Base-by-base conservation (phyloP, 441 rosid species). In the Jatropha podagrica region DNA sequence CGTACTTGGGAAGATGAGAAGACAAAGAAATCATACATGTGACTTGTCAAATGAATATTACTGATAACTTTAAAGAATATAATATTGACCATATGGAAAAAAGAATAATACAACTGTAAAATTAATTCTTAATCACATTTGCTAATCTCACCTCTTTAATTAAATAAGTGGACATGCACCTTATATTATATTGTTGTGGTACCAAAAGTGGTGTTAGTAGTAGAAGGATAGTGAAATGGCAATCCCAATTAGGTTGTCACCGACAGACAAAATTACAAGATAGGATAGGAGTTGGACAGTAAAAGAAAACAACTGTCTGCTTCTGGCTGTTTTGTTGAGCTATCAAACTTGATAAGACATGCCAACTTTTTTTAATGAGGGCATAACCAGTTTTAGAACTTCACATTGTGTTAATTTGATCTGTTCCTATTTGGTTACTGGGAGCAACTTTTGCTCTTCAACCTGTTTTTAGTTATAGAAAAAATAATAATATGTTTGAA, bases 71-170 rank as follows among this genome's bases (percentile, higher is more conserved):
- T 32, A 32, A 32, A 32, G 32, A 32, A 32, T 32, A 1, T n/a
- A 13, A 7, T 15, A 65, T 7, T 23, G 23, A 14, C 59, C 80
- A 58, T 51, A 62, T 66, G 68, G 46, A 37, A 27, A 40, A 26
- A 61, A 60, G 74, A 78, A 78, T 54, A 61, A 26, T 61, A 20
- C 76, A 67, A 61, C 77, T 73, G 52, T 62, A 68, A 27, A 18
- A 68, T 18, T 11, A 23, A 67, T 69, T 52, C 62, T 20, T 27
- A 12, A 56, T 58, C 27, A 17, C 17, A 37, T 0, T 38, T 69
- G 2, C 11, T 46, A 4, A 73, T 49, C 27, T 9, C 4, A 1
- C 13, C 20, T 18, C 41, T 23, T 55, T 20, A 23, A 12, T 42
- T 20, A 2, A 23, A 26, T 42, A 37, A 18, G 8, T 54, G 62